Percentiles rank a stretch among this genome's conserved stretches.
phyloP scores from a whole-genome alignment of 345 rosid genomes.

The Rhodamnia rubescens region DNA sequence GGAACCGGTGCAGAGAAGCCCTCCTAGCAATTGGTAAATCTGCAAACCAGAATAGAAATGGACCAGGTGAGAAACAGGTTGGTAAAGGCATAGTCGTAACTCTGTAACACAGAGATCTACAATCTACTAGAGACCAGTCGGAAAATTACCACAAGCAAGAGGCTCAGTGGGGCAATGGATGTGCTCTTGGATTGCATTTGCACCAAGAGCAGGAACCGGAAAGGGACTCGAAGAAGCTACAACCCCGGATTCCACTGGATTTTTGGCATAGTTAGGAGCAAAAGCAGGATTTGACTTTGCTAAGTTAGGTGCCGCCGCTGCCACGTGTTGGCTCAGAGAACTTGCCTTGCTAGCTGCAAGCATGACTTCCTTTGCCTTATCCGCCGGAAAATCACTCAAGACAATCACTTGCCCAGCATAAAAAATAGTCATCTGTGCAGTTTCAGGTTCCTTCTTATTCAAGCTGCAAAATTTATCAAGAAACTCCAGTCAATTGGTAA shows the following conservation, averaged over 20 bases:
- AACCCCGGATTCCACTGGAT: not conserved
- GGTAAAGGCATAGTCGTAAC: not conserved
- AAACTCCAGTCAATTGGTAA: not conserved
- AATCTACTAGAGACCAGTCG: not conserved
- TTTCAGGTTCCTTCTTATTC: slow-evolving; percentile 15
- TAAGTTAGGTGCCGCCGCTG: not conserved
- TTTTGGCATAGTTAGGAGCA: not conserved
- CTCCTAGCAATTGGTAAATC: slow-evolving; percentile 92
- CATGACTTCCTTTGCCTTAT: slow-evolving; percentile 72
- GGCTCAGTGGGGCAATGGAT: slow-evolving; percentile 20
- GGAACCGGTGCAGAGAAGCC: slow-evolving; percentile 87
- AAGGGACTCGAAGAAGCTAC: slow-evolving; percentile 2
- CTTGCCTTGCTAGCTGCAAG: slow-evolving; percentile 40
- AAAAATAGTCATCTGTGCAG: slow-evolving; percentile 79
- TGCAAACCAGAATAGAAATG: slow-evolving; percentile 8
- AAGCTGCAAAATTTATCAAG: slow-evolving; percentile 5
- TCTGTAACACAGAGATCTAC: not conserved
- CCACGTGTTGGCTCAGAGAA: slow-evolving; percentile 3
- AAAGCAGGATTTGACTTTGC: not conserved
- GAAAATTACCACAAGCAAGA: slow-evolving; percentile 40
- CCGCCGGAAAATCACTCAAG: slow-evolving; percentile 56
- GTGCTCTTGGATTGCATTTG: slow-evolving; percentile 18
- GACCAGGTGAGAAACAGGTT: not conserved
- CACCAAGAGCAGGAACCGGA: not conserved
- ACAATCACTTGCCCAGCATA: slow-evolving; percentile 70